A percentile compares a stretch with the other conserved stretches of the same genome.
These are phyloP conservation scores for Talaromyces sp. DNA, from an alignment of 2,329 filamentous ascomycete genomes.

Conservation along the genomic window DNA sequence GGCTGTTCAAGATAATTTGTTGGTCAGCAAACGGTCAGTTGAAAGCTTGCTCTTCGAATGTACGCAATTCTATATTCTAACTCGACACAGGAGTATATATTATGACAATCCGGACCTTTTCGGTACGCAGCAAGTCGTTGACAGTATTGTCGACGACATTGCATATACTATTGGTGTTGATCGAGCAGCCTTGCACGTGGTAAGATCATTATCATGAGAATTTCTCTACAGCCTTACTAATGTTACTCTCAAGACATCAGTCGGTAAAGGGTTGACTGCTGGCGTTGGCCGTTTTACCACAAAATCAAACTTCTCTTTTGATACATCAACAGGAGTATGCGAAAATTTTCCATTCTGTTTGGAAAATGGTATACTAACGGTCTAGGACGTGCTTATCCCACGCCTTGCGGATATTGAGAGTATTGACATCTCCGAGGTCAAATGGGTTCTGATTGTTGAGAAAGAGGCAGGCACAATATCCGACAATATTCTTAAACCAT, in stretches of 20 bases:
- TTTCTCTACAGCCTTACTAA: background rate
- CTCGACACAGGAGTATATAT: conserved; percentile 52
- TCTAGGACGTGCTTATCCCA: conserved; percentile 52
- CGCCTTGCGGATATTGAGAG: conserved; percentile 40
- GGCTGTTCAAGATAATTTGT: conserved; percentile 42
- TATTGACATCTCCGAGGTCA: conserved; percentile 40
- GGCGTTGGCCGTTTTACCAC: conserved; percentile 28
- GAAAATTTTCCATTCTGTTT: background rate
- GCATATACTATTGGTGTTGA: conserved; percentile 55
- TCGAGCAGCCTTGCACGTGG: conserved; percentile 53
- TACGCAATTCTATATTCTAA: background rate
- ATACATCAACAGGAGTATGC: conserved; percentile 29
- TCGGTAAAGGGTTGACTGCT: conserved; percentile 39
- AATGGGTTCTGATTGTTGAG: conserved; percentile 59
- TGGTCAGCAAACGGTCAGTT: conserved; percentile 54
- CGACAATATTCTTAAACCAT: background rate
- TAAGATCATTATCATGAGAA: conserved; percentile 27
- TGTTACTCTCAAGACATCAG: conserved; percentile 29
- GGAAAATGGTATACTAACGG: background rate
- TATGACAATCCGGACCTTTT: conserved; percentile 59
- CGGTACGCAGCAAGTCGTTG: conserved; percentile 52
- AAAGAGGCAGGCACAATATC: conserved; percentile 50
- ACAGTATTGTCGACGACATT: conserved; percentile 57
- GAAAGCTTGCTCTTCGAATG: background rate
- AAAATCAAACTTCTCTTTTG: conserved; percentile 23